Evolutionary conservation across 1,139 yeast species (phyloP), one percentile per base, ranked within the genome.

Genomic region (Candida frijolesensis): DNA sequence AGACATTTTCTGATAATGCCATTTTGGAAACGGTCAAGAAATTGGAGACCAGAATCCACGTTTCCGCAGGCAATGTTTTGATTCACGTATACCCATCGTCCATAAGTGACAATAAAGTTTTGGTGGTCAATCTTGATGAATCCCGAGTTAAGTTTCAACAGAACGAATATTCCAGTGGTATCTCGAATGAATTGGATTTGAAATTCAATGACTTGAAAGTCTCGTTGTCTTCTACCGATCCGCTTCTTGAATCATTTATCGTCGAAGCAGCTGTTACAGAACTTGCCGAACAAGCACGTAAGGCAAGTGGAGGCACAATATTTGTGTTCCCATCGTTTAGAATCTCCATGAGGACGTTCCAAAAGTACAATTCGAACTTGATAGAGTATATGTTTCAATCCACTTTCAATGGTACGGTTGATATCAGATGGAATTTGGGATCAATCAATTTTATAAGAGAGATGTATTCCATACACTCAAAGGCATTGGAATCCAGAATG

Each of bases 401-500:
- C 35, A 75, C 84, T 1, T 90, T 94, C 71, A 96, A 91, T 10
- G 97, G 96, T 30, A 83, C 90, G 10, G 96, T 94, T 42, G 96
- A 90, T 55, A 84, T 94, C 2, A 81, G 91, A 42, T 94, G 98
- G 98, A 94, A 94, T 63, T 71, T 94, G 45, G 97, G 98, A 0
- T 86, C 96, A 0, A 85, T 92, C n/a, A 89, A 88, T 59, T 90
- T 90, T 57, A 89, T 94, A 37, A 78, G 96, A 42, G 96, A 90
- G 58, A 90, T 94, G 96, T 89, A 67, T 52, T 60, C 86, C 11
- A 82, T 91, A 2, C 97, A 92, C 68, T 57, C 65, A 35, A 66
- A 68, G 46, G 78, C 81, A 3, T 65, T 76, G 27, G 62, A 63
- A 12, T 71, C 79, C 9, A 64, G 80, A 59, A 67, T 66, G 19